Conservation (phyloP, 208 protist species). For the Giardia muris region DNA sequence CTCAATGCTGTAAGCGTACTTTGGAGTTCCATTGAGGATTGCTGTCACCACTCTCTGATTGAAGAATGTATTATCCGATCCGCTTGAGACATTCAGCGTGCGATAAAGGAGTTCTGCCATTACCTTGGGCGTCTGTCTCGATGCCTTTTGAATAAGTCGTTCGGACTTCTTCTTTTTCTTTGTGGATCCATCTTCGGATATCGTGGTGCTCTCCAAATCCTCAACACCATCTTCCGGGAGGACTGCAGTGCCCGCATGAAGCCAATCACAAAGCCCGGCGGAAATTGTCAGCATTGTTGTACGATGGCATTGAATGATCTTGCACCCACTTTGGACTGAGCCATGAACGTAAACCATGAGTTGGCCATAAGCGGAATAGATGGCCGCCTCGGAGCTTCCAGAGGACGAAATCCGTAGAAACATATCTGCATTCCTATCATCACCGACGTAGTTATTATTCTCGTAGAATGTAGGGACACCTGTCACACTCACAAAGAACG, state of each 20-base stretch:
- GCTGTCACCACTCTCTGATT: neutral
- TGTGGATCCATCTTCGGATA: neutral
- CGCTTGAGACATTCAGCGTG: neutral
- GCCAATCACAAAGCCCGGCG: neutral
- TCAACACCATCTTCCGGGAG: neutral
- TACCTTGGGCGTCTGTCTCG: neutral
- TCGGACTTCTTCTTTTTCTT: neutral
- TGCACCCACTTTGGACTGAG: neutral
- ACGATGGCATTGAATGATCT: neutral
- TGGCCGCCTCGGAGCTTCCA: neutral
- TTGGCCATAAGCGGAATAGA: neutral
- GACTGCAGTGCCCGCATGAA: neutral
- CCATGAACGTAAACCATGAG: neutral
- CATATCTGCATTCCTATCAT: neutral
- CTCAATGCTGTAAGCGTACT: neutral
- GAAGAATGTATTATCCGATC: neutral
- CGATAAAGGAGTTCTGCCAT: neutral
- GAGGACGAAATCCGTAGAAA: neutral
- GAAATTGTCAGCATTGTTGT: neutral
- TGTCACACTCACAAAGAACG: neutral
- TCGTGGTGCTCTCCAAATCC: neutral
- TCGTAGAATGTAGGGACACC: neutral
- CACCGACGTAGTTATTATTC: neutral
- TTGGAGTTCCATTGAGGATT: neutral
- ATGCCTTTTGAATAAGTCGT: neutral